Conservation (phyloP, 2,329 filamentous ascomycete species). For the Penicillium expansum region DNA sequence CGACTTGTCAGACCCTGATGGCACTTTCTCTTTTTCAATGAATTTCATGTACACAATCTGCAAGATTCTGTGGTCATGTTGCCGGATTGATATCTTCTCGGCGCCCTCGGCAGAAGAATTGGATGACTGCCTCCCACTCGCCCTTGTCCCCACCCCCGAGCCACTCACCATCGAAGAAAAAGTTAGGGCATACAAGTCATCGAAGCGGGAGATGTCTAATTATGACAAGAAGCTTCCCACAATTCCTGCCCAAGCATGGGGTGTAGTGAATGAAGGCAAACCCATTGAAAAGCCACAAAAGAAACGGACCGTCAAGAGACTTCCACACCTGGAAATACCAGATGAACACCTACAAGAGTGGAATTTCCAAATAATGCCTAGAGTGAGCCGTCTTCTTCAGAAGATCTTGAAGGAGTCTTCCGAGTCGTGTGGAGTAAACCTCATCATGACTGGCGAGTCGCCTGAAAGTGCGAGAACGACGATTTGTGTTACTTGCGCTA, state of each 20-base stretch:
- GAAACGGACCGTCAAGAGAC: slow-evolving; percentile 45
- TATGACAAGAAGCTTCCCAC: slow-evolving; percentile 20
- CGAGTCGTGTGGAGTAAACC: slow-evolving; percentile 60
- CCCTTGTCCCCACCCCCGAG: slow-evolving; percentile 37
- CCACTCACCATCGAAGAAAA: slow-evolving; percentile 23
- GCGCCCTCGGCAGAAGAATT: slow-evolving; percentile 42
- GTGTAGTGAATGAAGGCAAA: slow-evolving; percentile 25
- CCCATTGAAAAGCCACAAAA: slow-evolving; percentile 32
- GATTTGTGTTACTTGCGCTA: slow-evolving; percentile 62
- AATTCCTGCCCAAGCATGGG: slow-evolving; percentile 14
- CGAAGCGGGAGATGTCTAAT: slow-evolving; percentile 14
- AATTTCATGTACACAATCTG: slow-evolving; percentile 45
- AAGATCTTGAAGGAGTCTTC: slow-evolving; percentile 58
- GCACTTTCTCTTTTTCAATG: slow-evolving; percentile 44
- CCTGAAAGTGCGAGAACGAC: slow-evolving; percentile 58
- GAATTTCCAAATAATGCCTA: slow-evolving; percentile 57
- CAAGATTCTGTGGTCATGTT: slow-evolving; percentile 44
- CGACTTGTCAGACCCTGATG: slow-evolving; percentile 41
- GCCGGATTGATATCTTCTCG: slow-evolving; percentile 42
- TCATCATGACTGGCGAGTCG: slow-evolving; percentile 60
- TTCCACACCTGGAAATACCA: slow-evolving; percentile 53
- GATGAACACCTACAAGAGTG: slow-evolving; percentile 56
- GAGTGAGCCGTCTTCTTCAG: slow-evolving; percentile 57
- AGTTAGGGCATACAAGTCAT: slow-evolving; percentile 15
- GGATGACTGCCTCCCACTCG: slow-evolving; percentile 43